These are phyloP conservation scores for Aspergillus ochraceoroseus DNA, from an alignment of 2,329 filamentous ascomycete species.

Conservation along the genomic window DNA sequence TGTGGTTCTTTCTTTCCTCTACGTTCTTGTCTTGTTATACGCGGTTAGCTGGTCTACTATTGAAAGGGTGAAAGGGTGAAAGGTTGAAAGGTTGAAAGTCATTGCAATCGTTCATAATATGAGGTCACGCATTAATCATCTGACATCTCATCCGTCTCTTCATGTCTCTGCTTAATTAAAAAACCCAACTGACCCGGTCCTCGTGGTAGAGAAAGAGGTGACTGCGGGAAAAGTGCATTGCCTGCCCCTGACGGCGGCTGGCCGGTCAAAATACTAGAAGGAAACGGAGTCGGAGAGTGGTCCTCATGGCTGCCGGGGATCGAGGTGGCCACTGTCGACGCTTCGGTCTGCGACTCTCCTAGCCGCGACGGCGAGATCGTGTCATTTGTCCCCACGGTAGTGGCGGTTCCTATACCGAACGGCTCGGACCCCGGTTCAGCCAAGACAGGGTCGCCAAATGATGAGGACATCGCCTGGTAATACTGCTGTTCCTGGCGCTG, in stretches of 20 bases:
- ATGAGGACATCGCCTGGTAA: constrained; percentile 11
- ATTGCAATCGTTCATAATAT: background rate
- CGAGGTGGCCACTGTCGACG: constrained; percentile 12
- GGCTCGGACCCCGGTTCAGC: background rate
- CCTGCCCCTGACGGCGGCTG: background rate
- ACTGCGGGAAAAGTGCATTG: constrained; percentile 7
- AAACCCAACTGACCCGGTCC: constrained; percentile 21
- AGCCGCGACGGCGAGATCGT: constrained; percentile 9
- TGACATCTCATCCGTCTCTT: background rate
- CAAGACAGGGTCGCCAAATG: constrained; percentile 1
- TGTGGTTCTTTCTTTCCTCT: background rate
- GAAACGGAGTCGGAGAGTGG: background rate
- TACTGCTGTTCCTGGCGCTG: constrained; percentile 22
- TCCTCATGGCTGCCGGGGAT: background rate
- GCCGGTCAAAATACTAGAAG: background rate
- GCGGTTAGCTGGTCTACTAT: too few relatives aligned
- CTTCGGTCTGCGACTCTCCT: constrained; percentile 6
- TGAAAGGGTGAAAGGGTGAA: background rate
- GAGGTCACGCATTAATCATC: background rate
- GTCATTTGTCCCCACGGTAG: constrained; percentile 3
- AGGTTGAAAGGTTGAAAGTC: too few relatives aligned
- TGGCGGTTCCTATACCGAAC: background rate
- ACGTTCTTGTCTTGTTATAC: background rate
- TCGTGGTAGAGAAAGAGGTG: constrained; percentile 13
- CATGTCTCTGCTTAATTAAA: constrained; percentile 18